Evolutionary conservation across 331 rosid species (phyloP).

Genomic region (Rhamnella rubrinervis): DNA sequence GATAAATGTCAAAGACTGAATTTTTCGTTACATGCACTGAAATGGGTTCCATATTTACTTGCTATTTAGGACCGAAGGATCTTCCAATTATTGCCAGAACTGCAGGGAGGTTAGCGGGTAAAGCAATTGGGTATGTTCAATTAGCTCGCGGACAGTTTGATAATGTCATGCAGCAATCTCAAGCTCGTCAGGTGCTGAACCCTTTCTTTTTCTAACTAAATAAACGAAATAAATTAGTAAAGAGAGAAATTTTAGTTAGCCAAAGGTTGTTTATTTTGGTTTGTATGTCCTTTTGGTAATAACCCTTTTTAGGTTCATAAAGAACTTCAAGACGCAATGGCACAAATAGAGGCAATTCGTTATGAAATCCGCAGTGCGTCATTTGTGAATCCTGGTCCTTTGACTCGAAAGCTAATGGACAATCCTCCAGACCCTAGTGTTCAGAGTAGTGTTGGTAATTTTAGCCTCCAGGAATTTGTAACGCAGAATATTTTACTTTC

Average conservation of each 20-base stretch:
- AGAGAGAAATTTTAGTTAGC: not conserved
- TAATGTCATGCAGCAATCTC: slow-evolving; percentile 73
- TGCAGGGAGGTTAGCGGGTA: slow-evolving; percentile 48
- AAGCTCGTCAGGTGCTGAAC: slow-evolving; percentile 74
- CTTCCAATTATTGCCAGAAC: slow-evolving; percentile 47
- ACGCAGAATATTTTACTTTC: not conserved
- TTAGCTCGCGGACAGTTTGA: slow-evolving; percentile 91
- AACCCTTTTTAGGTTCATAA: slow-evolving; percentile 67
- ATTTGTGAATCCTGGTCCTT: slow-evolving; percentile 59
- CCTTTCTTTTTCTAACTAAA: not conserved
- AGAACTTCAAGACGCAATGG: slow-evolving; percentile 80
- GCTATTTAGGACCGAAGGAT: slow-evolving; percentile 49
- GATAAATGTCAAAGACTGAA: not conserved
- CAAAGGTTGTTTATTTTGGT: not conserved
- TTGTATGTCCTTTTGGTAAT: not conserved
- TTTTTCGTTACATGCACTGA: not conserved
- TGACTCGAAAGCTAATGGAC: slow-evolving; percentile 63
- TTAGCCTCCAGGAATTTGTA: not conserved
- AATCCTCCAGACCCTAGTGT: slow-evolving; percentile 28
- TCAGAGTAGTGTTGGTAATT: slow-evolving; percentile 6
- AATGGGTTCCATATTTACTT: not conserved
- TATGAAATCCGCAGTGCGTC: slow-evolving; percentile 74
- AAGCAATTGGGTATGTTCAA: slow-evolving; percentile 81
- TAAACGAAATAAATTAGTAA: not conserved
- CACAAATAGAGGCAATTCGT: slow-evolving; percentile 83